Percentiles rank a stretch among this genome's conserved stretches.
Evolutionary conservation across 805 yeast species (phyloP).

Genomic region (Candida railenensis): DNA sequence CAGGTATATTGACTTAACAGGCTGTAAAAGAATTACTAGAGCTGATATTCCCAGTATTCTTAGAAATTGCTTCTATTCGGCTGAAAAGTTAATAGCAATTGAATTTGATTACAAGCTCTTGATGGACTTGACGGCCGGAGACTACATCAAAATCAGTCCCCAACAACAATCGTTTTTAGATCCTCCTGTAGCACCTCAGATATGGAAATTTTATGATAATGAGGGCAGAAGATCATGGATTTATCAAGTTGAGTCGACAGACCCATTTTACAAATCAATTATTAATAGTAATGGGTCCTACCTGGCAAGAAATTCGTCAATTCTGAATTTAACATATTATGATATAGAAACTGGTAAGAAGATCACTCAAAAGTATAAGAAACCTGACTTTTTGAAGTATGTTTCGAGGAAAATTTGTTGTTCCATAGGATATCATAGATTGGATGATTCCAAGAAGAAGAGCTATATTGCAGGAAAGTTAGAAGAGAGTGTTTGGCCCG

Average conservation of each 20-base stretch:
- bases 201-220: constrained; percentile 55
- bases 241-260: constrained; percentile 42
- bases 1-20: constrained; percentile 64
- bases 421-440: constrained; percentile 49
- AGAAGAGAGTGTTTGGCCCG: constrained; percentile 49
- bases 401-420: constrained; percentile 56
- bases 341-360: constrained; percentile 66
- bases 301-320: constrained; percentile 10
- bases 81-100: constrained; percentile 47
- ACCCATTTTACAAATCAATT: constrained; percentile 31
- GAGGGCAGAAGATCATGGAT: constrained; percentile 85
- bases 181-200: constrained; percentile 24
- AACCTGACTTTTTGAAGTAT: constrained; percentile 51
- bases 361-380: constrained; percentile 43
- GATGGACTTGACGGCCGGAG: constrained; percentile 46
- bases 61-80: constrained; percentile 22
- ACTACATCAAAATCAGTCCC: constrained; percentile 27
- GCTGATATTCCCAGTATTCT: constrained; percentile 47
- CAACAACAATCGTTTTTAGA: constrained; percentile 28
- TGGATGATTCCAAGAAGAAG: constrained; percentile 31
- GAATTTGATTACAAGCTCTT: constrained; percentile 65
- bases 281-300: constrained; percentile 14
- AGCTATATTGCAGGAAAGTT: constrained; percentile 26
- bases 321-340: constrained; percentile 49
- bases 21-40: constrained; percentile 56